Base-by-base conservation (phyloP, 768 basidiomycete species). In the Cystobasidium ongulense region DNA sequence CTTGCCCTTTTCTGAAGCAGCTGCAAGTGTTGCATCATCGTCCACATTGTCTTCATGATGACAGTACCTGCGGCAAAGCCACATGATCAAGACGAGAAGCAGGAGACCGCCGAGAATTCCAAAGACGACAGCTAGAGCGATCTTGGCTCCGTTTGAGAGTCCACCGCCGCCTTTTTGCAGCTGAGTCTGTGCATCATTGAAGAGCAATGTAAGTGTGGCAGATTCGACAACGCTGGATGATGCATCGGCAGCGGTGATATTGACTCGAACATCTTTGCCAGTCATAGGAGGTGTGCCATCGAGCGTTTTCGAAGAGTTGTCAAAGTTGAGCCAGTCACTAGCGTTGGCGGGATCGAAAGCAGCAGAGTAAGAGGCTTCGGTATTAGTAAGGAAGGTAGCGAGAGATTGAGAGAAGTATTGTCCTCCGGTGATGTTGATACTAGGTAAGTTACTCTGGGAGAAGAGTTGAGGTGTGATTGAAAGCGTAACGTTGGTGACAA, bases 401-500 rank as follows among this genome's bases (percentile, higher is more conserved):
- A 79, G 76, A 64, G 75, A 63, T 38, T 75, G 61, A 31, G 46
- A 36, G 77, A 78, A 79, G 1, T 25, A 7, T 38, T 74, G 61
- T 29, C 76, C 77, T 17, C 53, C 62, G 27, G 64, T 38, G 65
- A 79, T 75, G 65, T 75, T 65, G 74, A 77, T 46, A n/a, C 50
- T 33, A 0, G 77, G 78, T 11, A 79, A 63, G 0, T 53, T 17
- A 8, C 76, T 36, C 21, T 64, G 17, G 13, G 85, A 82, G 82
- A 96, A 95, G 80, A 86, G 90, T 1, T 91, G 89, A 1, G 88
- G 85, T 10, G 88, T 86, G 25, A 90, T 80, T 31, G 85, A 85
- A 75, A 97, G 78, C 1, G 86, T 83, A 38, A 94, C 83, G 75
- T 84, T 87, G 23, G 88, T 87, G 23, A 83, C 81, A 73, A 91